Base-by-base conservation (phyloP, 192 early-diverging fungal species). In the Dissophora ornata region DNA sequence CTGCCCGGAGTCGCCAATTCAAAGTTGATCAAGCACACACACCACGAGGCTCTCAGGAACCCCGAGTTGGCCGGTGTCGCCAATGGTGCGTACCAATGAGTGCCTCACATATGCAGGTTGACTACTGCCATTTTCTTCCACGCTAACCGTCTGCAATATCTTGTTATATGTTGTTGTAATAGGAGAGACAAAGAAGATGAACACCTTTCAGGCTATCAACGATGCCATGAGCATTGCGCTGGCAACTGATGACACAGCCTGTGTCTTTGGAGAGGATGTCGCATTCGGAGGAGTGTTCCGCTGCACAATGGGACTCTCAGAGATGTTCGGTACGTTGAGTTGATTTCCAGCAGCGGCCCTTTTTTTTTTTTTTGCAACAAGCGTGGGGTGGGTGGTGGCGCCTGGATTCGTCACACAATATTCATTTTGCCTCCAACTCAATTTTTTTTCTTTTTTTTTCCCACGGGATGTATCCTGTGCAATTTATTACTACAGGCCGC, bases 211-310 rank as follows among this genome's bases (percentile, higher is more conserved):
- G 71, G 87, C 94, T 4, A 86, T 99, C 18, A 99, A 99, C 82
- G 94, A 96, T 79, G 96, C 97, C n/a, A 87, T 99, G 86, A 84
- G 89, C 18, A 90, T 89, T 49, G 93, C 94, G 11, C 74, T 99
- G 52, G 87, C 87, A 4, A 92, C 91, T 3, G 96, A 99, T 81
- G 92, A 96, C 8, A 95, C 86, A 8, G 90, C 96, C 3, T 87
- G 91, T 85, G 86, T 98, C 12, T 98, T 98, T 86, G 97, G 97
- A 45, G 96, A 99, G 74, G 97, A 99, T 84, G 95, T 99, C 3
- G 90, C 92, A 6, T 99, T 99, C 81, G 97, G 97, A 57, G 97
- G 97, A 10, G 97, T 99, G 11, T 99, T 99, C 81, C 86, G 97
- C 49, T 95, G 93, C 80, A 95, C 97, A 9, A 89, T 95, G 57